Evolutionary conservation across 306 rosid species (phyloP).

Genomic region (Vigna trinervia): DNA sequence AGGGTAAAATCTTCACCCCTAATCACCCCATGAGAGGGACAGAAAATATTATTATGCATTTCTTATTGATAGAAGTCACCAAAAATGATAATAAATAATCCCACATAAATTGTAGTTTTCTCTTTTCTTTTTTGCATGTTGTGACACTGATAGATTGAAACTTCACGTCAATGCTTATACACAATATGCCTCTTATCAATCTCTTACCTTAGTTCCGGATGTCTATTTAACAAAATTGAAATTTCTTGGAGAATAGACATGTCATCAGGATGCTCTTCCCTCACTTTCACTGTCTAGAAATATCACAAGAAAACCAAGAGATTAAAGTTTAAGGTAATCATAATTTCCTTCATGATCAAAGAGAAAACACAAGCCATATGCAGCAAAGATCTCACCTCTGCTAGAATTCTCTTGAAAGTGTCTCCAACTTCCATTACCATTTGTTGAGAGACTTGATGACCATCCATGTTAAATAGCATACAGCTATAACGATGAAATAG

Average conservation of each 20-base stretch:
- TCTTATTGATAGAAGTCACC: background rate
- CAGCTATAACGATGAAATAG: conserved; percentile 29
- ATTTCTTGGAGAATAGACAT: no score
- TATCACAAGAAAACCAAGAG: no score
- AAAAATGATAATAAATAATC: background rate
- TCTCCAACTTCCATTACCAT: conserved; percentile 75
- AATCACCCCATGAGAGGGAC: background rate
- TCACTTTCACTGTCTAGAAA: no score
- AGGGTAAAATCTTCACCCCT: conserved; percentile 29
- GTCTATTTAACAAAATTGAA: no score
- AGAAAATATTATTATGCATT: background rate
- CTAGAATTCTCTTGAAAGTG: conserved; percentile 60
- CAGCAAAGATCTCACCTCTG: no score
- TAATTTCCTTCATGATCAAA: no score
- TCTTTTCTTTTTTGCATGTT: conserved; percentile 4
- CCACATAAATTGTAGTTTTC: background rate
- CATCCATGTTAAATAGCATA: conserved; percentile 50
- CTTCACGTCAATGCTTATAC: no score
- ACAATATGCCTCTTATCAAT: no score
- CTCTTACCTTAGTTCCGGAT: no score
- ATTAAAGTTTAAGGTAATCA: no score
- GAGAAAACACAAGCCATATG: no score
- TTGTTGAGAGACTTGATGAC: conserved; percentile 75
- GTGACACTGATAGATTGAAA: background rate
- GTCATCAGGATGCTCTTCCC: no score